Percentiles rank a stretch among this genome's conserved stretches.
Evolutionary conservation across 768 basidiomycete genomes (phyloP).

Genomic region (Phaeotremella fagi): DNA sequence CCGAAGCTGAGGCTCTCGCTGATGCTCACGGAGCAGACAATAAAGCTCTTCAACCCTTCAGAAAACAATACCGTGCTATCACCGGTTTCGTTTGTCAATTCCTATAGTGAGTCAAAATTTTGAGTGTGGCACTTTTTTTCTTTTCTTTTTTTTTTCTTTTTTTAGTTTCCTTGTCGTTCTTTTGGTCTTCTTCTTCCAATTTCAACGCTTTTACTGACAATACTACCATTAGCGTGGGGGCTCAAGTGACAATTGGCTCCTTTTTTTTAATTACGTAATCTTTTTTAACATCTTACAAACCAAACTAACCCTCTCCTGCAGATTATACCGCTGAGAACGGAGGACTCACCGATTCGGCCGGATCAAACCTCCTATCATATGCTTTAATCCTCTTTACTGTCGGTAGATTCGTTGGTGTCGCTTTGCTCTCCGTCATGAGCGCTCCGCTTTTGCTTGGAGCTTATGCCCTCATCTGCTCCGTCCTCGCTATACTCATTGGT

Average conservation of each 20-base stretch:
- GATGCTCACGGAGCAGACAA: slow-evolving; percentile 48
- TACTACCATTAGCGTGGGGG: slow-evolving; percentile 55
- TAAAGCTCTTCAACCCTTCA: slow-evolving; percentile 54
- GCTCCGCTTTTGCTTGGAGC: slow-evolving; percentile 60
- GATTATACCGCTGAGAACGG: slow-evolving; percentile 63
- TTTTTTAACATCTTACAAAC: no score
- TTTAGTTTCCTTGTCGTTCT: slow-evolving; percentile 31
- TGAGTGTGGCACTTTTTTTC: no score
- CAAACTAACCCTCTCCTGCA: no score
- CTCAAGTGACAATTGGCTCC: slow-evolving; percentile 46
- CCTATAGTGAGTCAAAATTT: slow-evolving; percentile 51
- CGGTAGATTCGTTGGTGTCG: slow-evolving; percentile 58
- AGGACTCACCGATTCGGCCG: slow-evolving; percentile 55
- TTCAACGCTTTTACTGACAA: no score
- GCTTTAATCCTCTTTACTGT: slow-evolving; percentile 58
- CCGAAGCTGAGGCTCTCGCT: slow-evolving; percentile 46
- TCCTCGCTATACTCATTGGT: slow-evolving; percentile 57
- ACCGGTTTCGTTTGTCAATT: slow-evolving; percentile 72
- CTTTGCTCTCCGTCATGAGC: slow-evolving; percentile 61
- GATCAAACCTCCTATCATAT: slow-evolving; percentile 65
- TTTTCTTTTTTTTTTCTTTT: not conserved
- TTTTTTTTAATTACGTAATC: slow-evolving; percentile 69
- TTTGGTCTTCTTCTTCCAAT: no score
- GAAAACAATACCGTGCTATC: slow-evolving; percentile 65
- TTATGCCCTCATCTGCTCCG: slow-evolving; percentile 56